phyloP scores from a whole-genome alignment of 768 basidiomycete genomes.

The Serpula lacrymans region DNA sequence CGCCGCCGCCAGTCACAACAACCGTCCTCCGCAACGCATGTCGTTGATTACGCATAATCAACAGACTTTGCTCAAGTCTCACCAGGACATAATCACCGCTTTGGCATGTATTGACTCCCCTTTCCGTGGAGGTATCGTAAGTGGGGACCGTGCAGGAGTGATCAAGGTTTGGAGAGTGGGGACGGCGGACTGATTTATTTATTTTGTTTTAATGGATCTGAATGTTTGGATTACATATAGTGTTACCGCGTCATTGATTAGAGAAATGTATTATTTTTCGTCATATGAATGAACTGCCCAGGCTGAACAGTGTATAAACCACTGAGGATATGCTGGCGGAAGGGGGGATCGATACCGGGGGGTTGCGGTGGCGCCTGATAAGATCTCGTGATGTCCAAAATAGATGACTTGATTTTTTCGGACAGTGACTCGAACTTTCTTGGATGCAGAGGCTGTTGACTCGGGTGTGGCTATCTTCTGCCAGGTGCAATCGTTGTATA shows the following conservation, averaged over 20 bases:
- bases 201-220: too few species aligned
- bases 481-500: conserved; percentile 18
- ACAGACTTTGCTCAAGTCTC: conserved; percentile 78
- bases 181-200: conserved; percentile 31
- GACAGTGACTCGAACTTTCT: conserved; percentile 7
- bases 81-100: conserved; percentile 88
- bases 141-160: conserved; percentile 84
- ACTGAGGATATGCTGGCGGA: too few species aligned
- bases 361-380: too few species aligned
- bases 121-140: conserved; percentile 89
- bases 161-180: conserved; percentile 90
- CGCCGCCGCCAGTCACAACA: conserved; percentile 46
- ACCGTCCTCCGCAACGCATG: conserved; percentile 71
- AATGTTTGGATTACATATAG: too few species aligned
- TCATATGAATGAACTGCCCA: too few species aligned
- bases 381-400: conserved; percentile 16
- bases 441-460: conserved; percentile 33
- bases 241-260: too few species aligned
- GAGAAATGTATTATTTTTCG: too few species aligned
- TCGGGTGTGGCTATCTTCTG: conserved; percentile 24
- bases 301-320: too few species aligned
- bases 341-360: too few species aligned
- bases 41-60: conserved; percentile 79
- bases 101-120: conserved; percentile 88
- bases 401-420: conserved; percentile 7